phyloP scores from a whole-genome alignment of 805 yeast species.

The Wickerhamiella kazuoi region DNA sequence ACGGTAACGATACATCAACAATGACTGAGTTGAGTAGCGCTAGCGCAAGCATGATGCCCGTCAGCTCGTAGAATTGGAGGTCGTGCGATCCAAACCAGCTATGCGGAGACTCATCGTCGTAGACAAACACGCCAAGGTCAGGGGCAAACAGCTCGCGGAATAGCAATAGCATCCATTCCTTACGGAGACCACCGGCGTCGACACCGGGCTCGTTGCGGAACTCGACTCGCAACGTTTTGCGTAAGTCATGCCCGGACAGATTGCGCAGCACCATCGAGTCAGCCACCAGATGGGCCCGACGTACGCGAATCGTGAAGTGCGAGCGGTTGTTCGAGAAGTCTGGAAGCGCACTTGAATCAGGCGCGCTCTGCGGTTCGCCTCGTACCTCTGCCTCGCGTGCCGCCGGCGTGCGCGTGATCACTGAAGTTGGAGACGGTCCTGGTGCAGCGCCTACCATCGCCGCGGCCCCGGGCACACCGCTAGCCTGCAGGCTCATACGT shows the following conservation, averaged over 20 bases:
- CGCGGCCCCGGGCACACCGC: neutral
- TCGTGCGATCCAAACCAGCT: conserved; percentile 45
- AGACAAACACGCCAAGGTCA: conserved; percentile 44
- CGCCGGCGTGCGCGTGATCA: no score
- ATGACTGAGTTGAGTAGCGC: conserved; percentile 86
- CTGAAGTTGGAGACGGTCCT: no score
- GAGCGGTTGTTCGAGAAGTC: neutral
- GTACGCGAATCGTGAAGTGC: conserved; percentile 30
- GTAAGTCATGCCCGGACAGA: conserved; percentile 29
- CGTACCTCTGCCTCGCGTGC: neutral
- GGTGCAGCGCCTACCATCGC: no score
- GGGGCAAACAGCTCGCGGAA: conserved; percentile 56
- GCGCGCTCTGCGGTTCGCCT: no score
- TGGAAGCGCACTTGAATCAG: no score
- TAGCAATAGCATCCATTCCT: conserved; percentile 80
- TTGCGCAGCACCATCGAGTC: conserved; percentile 49
- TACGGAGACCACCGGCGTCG: conserved; percentile 87
- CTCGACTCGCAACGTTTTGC: conserved; percentile 60
- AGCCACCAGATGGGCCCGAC: conserved; percentile 46
- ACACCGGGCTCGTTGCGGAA: conserved; percentile 82
- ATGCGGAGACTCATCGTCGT: conserved; percentile 48
- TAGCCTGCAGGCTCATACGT: neutral
- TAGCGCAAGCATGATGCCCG: conserved; percentile 75
- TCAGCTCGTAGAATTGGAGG: conserved; percentile 37
- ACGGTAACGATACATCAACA: conserved; percentile 62